These are phyloP conservation scores for Pluteus cervinus DNA, from an alignment of 768 basidiomycete species.

Conservation along the genomic window DNA sequence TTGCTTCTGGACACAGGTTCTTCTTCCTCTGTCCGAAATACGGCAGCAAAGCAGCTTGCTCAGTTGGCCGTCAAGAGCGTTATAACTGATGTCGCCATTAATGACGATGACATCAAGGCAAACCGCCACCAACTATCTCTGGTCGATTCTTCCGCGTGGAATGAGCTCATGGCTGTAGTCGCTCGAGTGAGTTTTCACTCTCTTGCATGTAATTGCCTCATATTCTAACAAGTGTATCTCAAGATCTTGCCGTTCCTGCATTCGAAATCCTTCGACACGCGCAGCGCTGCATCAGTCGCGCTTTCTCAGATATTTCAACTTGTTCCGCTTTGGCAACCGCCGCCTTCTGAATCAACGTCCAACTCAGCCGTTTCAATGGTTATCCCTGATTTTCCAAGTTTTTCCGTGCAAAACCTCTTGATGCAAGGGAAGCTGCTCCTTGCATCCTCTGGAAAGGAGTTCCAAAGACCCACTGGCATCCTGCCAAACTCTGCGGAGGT, in stretches of 20 bases:
- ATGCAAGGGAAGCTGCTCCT: constrained; percentile 74
- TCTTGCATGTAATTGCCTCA: not conserved
- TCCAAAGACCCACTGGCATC: constrained; percentile 65
- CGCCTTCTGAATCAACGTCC: constrained; percentile 18
- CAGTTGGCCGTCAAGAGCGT: constrained; percentile 86
- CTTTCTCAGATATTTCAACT: constrained; percentile 82
- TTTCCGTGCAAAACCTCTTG: constrained; percentile 74
- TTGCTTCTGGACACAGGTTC: constrained; percentile 94
- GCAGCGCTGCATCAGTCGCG: constrained; percentile 83
- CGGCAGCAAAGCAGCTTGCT: constrained; percentile 95
- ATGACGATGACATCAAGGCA: constrained; percentile 70
- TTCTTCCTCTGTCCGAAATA: constrained; percentile 79
- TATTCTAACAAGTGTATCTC: constrained; percentile 9
- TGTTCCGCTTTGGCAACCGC: constrained; percentile 73
- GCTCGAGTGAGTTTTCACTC: constrained; percentile 66
- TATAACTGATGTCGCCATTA: constrained; percentile 69
- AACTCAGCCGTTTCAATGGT: constrained; percentile 19
- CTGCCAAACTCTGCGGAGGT: constrained; percentile 73
- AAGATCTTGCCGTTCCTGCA: constrained; percentile 89
- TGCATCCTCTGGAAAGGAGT: constrained; percentile 93
- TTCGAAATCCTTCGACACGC: constrained; percentile 89
- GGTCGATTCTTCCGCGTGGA: constrained; percentile 76
- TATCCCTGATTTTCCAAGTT: constrained; percentile 60
- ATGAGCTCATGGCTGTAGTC: constrained; percentile 84
- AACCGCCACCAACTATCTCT: constrained; percentile 50